Percentiles rank a stretch among this genome's conserved stretches.
These are phyloP conservation scores for Penicillium oxalicum DNA, from an alignment of 2,329 filamentous ascomycete species.

Conservation along the genomic window DNA sequence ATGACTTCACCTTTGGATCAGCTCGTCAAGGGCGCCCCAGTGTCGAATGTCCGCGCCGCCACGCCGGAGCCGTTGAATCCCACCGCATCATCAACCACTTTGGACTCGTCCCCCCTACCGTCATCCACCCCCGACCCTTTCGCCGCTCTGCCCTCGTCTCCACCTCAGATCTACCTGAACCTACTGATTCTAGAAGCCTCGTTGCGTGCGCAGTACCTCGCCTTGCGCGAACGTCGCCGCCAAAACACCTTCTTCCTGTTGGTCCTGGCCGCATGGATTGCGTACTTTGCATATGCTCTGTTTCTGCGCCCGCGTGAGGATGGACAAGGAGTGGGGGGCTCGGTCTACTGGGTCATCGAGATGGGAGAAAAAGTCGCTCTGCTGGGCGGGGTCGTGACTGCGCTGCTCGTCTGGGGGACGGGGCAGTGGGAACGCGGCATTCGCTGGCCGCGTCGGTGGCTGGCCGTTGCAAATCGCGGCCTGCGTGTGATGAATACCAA, in stretches of 20 bases:
- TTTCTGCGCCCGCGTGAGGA: slow-evolving; percentile 96
- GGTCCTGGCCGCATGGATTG: slow-evolving; percentile 72
- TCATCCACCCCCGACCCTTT: slow-evolving; percentile 60
- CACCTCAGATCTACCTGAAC: slow-evolving; percentile 96
- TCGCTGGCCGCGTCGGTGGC: slow-evolving; percentile 88
- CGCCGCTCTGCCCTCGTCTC: slow-evolving; percentile 76
- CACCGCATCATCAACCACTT: slow-evolving; percentile 8
- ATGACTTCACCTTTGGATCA: slow-evolving; percentile 72
- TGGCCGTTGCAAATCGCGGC: slow-evolving; percentile 81
- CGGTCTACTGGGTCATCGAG: slow-evolving; percentile 94
- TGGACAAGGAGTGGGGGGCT: slow-evolving; percentile 82
- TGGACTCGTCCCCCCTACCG: slow-evolving; percentile 40
- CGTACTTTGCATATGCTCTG: slow-evolving; percentile 79
- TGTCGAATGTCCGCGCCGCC: slow-evolving; percentile 39
- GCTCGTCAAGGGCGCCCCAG: slow-evolving; percentile 82
- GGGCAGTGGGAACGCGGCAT: slow-evolving; percentile 96
- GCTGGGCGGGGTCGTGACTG: slow-evolving; percentile 83
- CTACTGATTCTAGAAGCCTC: slow-evolving; percentile 94
- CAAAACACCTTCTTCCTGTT: slow-evolving; percentile 91
- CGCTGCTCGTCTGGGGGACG: slow-evolving; percentile 82
- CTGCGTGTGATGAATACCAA: slow-evolving; percentile 93
- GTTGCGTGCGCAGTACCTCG: slow-evolving; percentile 85
- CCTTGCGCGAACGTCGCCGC: slow-evolving; percentile 76
- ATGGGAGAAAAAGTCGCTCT: slow-evolving; percentile 85
- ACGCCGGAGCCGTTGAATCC: slow-evolving; percentile 22